These are phyloP conservation scores for Asterophora parasitica DNA, from an alignment of 768 basidiomycete genomes.

Conservation along the genomic window DNA sequence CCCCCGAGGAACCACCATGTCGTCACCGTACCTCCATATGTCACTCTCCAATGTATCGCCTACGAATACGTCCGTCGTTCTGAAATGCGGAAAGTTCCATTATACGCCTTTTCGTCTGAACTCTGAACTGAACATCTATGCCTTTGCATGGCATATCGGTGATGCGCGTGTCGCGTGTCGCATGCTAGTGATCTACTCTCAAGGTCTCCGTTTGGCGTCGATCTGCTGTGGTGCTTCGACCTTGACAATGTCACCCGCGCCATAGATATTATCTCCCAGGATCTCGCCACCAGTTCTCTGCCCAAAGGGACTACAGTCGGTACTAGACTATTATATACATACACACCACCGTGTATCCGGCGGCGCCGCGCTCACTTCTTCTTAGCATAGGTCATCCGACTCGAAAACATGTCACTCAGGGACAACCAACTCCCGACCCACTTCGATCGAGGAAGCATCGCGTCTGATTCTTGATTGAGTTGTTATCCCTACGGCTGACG, in stretches of 20 bases:
- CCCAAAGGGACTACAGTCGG: slow-evolving; percentile 4
- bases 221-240: slow-evolving; percentile 1
- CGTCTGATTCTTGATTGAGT: slow-evolving; percentile 18
- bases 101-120: background rate
- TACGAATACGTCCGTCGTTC: background rate
- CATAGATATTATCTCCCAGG: slow-evolving; percentile 4
- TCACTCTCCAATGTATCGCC: background rate
- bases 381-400: no score
- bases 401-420: slow-evolving; percentile 1
- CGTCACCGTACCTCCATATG: background rate
- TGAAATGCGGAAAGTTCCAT: slow-evolving; percentile 5
- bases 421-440: slow-evolving; percentile 1
- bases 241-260: background rate
- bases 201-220: slow-evolving; percentile 6
- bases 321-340: background rate
- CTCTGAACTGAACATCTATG: background rate
- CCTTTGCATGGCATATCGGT: background rate
- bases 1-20: slow-evolving; percentile 1
- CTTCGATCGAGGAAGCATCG: slow-evolving; percentile 17
- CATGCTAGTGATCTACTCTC: no score
- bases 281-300: background rate
- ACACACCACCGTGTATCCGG: no score
- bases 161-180: no score
- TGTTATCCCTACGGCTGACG: slow-evolving; percentile 4
- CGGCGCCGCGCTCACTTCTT: no score